Evolutionary conservation across 768 basidiomycete genomes (phyloP).

Genomic region (Mycena maculata): DNA sequence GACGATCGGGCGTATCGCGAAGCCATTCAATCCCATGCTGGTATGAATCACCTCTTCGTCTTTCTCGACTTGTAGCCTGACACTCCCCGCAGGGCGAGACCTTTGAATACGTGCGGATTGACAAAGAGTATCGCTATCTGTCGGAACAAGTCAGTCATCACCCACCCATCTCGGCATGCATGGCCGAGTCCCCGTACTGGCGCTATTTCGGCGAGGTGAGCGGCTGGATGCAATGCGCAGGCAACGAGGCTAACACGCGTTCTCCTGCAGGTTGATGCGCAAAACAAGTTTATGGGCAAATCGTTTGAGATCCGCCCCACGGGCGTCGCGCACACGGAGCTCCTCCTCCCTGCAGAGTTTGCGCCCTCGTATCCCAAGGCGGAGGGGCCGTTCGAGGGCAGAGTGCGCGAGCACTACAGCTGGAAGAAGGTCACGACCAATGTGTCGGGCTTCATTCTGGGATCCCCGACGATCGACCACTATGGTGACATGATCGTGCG

Average conservation of each 20-base stretch:
- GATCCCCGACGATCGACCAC: conserved; percentile 88
- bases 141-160: conserved; percentile 99
- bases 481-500: conserved; percentile 94
- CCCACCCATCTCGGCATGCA: conserved; percentile 96
- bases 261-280: conserved; percentile 83
- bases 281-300: conserved; percentile 96
- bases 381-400: conserved; percentile 54
- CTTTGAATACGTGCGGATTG: conserved; percentile 91
- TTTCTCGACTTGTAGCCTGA: conserved; percentile 5
- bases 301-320: conserved; percentile 97
- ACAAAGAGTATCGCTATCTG: conserved; percentile 91
- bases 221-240: background rate
- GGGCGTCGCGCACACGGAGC: conserved; percentile 90
- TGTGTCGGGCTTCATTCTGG: conserved; percentile 93
- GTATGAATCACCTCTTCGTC: conserved; percentile 53
- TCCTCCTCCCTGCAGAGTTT: conserved; percentile 77
- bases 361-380: conserved; percentile 73
- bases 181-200: conserved; percentile 91
- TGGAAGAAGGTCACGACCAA: conserved; percentile 97
- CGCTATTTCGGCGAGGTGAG: conserved; percentile 88
- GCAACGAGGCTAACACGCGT: background rate
- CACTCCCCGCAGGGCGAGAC: conserved; percentile 77
- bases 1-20: conserved; percentile 95
- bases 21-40: conserved; percentile 97
- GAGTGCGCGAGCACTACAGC: conserved; percentile 89